Base-by-base conservation (phyloP, 2,329 filamentous ascomycete species). In the Trichoderma atrobrunneum region DNA sequence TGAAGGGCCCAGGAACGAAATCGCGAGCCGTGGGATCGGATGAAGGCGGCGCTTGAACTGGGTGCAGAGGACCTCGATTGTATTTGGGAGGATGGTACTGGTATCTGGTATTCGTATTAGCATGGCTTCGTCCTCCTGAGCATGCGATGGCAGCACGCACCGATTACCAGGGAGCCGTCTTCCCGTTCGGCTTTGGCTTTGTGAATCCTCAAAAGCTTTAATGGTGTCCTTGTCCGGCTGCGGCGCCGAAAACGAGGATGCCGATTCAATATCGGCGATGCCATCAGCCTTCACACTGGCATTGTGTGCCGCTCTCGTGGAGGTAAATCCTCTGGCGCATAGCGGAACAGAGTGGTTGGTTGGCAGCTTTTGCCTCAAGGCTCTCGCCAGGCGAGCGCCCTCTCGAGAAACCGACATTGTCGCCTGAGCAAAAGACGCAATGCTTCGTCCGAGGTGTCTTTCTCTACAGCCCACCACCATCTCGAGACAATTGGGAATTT, bases 61-160 rank as follows among this genome's bases (percentile, higher is more conserved):
- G 96, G 81, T 98, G 95, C 28, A 98, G 87, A 75, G 95, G 95
- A 71, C 96, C 96, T 78, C 95, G 93, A 82, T 97, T 91, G 87
- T 95, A 99, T 84, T 95, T 96, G 74, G 96, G 96, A 65, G 95
- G 92, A 75, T 95, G 94, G 83, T 92, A 98, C 83, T 97, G 93
- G 85, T 98, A 99, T 87, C 95, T 97, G 74, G 6, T 26, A 7
- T 51, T 70, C 28, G 30, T 12, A 36, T 70, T 51, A 70, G 57
- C 67, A 26, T 34, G 18, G 67, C 16, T 43, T 54, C 12, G n/a
- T 30, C 16, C 14, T 28, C 2, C 24, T 66, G 56, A 26, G 32
- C 11, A 34, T 39, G 16, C 30, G 62, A 66, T 63, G 59, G 30
- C 7, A 36, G 16, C 43, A 75, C 81, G 75, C 78, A 85, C 87